Conservation (phyloP, 139 green algal species). For the Microglena sp. region DNA sequence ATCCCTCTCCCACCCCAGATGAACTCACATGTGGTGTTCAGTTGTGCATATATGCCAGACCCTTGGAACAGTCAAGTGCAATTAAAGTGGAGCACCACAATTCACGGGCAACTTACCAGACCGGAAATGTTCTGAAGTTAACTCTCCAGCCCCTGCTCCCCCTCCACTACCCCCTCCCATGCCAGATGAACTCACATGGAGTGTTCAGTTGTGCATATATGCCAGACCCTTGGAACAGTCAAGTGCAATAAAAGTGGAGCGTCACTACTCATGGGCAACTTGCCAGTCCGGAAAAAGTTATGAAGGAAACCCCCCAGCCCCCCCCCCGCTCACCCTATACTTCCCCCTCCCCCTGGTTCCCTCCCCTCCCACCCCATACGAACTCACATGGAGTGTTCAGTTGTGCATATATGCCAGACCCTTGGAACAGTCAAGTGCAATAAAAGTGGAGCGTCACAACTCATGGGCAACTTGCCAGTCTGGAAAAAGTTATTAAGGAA, state of each 20-base stretch:
- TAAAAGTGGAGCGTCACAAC: constrained; percentile 51
- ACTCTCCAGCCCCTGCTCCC: too few relatives aligned
- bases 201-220: constrained; percentile 77
- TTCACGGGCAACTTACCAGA: too few relatives aligned
- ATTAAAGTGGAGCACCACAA: too few relatives aligned
- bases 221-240: constrained; percentile 75
- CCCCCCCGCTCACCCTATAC: too few relatives aligned
- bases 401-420: constrained; percentile 88
- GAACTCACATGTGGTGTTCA: constrained; percentile 34
- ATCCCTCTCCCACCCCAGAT: too few relatives aligned
- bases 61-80: constrained; percentile 68
- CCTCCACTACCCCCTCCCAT: too few relatives aligned
- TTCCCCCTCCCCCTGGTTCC: too few relatives aligned
- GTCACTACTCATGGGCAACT: constrained; percentile 30
- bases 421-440: constrained; percentile 74
- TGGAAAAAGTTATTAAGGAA: constrained; percentile 28
- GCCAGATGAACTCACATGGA: constrained; percentile 20
- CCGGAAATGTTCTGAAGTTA: too few relatives aligned
- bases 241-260: constrained; percentile 69
- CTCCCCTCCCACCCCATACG: not conserved
- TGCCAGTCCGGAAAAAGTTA: constrained; percentile 25
- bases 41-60: constrained; percentile 83
- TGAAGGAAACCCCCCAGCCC: constrained; percentile 24
- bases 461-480: too few relatives aligned
- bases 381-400: constrained; percentile 33